A percentile compares a stretch with the other conserved stretches of the same genome.
Conservation (phyloP, 768 basidiomycete species). For the Naganishia friedmannii region DNA sequence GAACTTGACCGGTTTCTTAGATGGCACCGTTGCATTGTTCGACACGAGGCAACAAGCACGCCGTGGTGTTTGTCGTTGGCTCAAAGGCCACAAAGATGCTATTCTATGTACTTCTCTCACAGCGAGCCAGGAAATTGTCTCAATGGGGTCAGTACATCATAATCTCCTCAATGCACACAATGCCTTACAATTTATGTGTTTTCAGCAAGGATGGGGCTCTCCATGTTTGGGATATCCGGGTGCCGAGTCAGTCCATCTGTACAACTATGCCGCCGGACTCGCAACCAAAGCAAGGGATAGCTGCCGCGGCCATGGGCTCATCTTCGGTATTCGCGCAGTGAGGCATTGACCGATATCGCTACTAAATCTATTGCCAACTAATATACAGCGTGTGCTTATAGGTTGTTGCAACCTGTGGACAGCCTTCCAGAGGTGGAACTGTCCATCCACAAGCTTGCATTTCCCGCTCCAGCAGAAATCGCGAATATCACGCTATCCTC, state of each 20-base stretch:
- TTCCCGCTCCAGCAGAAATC: slow-evolving; percentile 23
- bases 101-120: slow-evolving; percentile 8
- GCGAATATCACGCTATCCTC: slow-evolving; percentile 5
- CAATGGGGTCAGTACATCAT: slow-evolving; percentile 24
- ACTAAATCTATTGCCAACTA: neutral
- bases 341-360: neutral
- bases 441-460: slow-evolving; percentile 16
- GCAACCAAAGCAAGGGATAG: neutral
- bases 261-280: neutral
- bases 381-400: neutral
- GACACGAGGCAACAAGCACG: slow-evolving; percentile 22
- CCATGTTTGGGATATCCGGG: slow-evolving; percentile 28
- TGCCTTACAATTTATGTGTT: neutral
- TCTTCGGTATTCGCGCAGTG: slow-evolving; percentile 29
- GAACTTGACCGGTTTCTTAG: slow-evolving; percentile 12
- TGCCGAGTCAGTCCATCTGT: slow-evolving; percentile 23
- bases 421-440: slow-evolving; percentile 4
- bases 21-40: slow-evolving; percentile 25
- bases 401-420: slow-evolving; percentile 3
- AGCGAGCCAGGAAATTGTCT: slow-evolving; percentile 27
- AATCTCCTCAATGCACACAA: neutral
- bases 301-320: slow-evolving; percentile 24
- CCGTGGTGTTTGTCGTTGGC: slow-evolving; percentile 17
- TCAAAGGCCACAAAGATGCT: neutral
- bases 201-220: slow-evolving; percentile 26